Percentiles rank a stretch among this genome's conserved stretches.
Evolutionary conservation across 225 moss, liverwort and hornwort species (phyloP).

Genomic region (Rhytidiadelphus loreus): DNA sequence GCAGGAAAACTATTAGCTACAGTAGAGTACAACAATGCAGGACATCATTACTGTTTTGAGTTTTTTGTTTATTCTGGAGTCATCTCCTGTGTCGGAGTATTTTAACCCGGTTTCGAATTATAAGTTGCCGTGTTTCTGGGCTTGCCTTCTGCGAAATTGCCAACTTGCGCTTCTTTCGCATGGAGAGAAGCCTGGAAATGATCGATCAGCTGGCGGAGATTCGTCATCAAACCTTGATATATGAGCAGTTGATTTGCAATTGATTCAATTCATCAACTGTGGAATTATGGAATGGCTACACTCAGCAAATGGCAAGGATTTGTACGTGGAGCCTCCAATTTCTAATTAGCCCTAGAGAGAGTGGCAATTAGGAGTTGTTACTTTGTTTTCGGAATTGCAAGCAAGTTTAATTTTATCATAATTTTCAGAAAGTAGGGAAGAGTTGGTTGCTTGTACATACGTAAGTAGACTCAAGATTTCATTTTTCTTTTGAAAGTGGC

Average conservation of each 20-base stretch:
- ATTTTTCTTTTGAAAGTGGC: neutral
- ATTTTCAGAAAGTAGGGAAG: neutral
- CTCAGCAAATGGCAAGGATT: neutral
- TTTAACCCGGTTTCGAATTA: neutral
- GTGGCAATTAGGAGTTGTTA: neutral
- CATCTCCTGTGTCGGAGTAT: neutral
- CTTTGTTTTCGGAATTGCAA: neutral
- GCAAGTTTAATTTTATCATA: neutral
- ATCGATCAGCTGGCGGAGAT: neutral
- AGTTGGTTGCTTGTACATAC: neutral
- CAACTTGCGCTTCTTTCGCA: neutral
- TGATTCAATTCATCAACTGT: neutral
- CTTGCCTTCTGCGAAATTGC: neutral
- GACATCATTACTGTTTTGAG: conserved; percentile 1
- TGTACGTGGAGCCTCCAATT: neutral
- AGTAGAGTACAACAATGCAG: neutral
- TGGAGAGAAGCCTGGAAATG: neutral
- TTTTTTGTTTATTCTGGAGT: neutral
- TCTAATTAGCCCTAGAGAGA: neutral
- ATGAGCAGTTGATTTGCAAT: neutral
- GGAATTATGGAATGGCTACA: neutral
- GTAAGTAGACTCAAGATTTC: neutral
- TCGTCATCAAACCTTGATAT: neutral
- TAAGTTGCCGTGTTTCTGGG: neutral
- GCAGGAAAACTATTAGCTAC: neutral